Evolutionary conservation across 108 stramenopile genomes (phyloP).

Genomic region (Seminavis robusta): DNA sequence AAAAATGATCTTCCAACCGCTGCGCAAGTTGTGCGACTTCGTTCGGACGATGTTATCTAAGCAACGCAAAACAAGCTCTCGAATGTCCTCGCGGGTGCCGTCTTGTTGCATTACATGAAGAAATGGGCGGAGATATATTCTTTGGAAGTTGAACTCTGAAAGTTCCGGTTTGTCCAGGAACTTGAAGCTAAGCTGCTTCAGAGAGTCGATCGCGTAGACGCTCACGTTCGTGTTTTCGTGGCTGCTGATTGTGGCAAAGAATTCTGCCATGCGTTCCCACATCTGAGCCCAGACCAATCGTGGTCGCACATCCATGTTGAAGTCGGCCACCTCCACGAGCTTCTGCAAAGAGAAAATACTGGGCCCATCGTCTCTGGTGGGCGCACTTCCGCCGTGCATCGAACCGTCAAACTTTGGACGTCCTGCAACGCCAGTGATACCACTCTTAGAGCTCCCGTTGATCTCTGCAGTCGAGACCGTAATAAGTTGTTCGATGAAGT

Average conservation of each 20-base stretch:
- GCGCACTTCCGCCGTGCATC: slow-evolving; percentile 11
- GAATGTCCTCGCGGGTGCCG: slow-evolving; percentile 59
- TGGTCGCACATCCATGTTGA: slow-evolving; percentile 93
- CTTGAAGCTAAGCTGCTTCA: slow-evolving; percentile 97
- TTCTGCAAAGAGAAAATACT: slow-evolving; percentile 94
- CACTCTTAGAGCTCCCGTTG: slow-evolving; percentile 63
- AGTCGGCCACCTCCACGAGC: slow-evolving; percentile 98
- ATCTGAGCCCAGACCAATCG: slow-evolving; percentile 94
- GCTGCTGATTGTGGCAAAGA: slow-evolving; percentile 91
- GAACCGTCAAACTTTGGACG: background rate
- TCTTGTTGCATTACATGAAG: slow-evolving; percentile 71
- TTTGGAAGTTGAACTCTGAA: slow-evolving; percentile 96
- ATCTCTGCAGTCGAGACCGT: slow-evolving; percentile 86
- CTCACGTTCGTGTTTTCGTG: slow-evolving; percentile 90
- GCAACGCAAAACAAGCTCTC: slow-evolving; percentile 80
- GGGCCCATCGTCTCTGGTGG: slow-evolving; percentile 53
- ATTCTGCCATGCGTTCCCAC: slow-evolving; percentile 91
- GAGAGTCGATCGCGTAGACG: slow-evolving; percentile 96
- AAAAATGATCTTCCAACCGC: slow-evolving; percentile 91
- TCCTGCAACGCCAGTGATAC: slow-evolving; percentile 65
- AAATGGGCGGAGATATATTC: slow-evolving; percentile 94
- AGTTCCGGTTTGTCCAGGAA: slow-evolving; percentile 98
- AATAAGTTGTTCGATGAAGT: slow-evolving; percentile 89
- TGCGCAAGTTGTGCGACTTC: slow-evolving; percentile 73
- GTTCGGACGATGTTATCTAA: slow-evolving; percentile 83